Evolutionary conservation across 345 rosid genomes (phyloP).

Genomic region (Clarkia xantiana): DNA sequence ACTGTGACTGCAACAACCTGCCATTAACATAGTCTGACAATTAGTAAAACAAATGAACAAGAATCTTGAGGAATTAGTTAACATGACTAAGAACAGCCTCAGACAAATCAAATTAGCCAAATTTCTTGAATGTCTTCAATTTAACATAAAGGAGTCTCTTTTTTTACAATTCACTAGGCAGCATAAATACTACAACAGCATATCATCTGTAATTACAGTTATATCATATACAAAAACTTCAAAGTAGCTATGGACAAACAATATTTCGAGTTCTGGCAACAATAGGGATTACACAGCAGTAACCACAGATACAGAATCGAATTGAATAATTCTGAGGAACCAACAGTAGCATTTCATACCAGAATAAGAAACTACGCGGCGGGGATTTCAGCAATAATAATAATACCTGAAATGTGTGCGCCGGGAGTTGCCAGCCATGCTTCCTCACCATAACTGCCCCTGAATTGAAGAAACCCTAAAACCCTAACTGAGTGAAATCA

Average conservation of each 20-base stretch:
- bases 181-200: too few species aligned
- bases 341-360: too few species aligned
- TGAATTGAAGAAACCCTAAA: too few species aligned
- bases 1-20: constrained; percentile 97
- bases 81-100: background rate
- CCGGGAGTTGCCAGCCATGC: constrained; percentile 98
- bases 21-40: constrained; percentile 11
- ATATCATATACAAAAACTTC: background rate
- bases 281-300: too few species aligned
- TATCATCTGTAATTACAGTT: background rate
- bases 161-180: too few species aligned
- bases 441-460: constrained; percentile 65
- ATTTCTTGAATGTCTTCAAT: too few species aligned
- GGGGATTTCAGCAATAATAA: background rate
- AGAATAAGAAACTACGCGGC: background rate
- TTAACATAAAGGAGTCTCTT: too few species aligned
- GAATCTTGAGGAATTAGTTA: background rate
- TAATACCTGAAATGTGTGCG: constrained; percentile 80
- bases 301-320: background rate
- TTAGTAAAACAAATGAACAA: background rate
- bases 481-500: too few species aligned
- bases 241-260: too few species aligned
- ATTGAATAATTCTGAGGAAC: background rate
- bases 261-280: too few species aligned
- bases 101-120: background rate